Percentiles rank a stretch among this genome's conserved stretches.
Evolutionary conservation across 1,284 basidiomycete genomes (phyloP).

Genomic region (Bondarzewia mesenterica): DNA sequence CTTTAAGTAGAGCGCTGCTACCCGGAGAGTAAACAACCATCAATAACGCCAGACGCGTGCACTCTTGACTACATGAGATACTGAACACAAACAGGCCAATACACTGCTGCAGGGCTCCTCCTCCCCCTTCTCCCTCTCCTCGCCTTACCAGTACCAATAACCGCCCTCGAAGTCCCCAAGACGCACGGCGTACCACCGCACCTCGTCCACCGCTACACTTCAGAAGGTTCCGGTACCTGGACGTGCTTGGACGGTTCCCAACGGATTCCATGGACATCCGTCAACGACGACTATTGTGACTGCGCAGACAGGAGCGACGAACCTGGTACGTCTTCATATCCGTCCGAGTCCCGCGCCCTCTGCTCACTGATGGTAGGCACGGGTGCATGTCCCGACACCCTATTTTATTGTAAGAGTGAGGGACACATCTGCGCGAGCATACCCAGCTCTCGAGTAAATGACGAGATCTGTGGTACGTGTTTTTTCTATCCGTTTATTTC

Average conservation of each 20-base stretch:
- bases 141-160: too few relatives aligned
- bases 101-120: neutral
- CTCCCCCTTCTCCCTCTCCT: neutral
- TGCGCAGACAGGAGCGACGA: conserved; percentile 92
- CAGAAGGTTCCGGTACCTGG: conserved; percentile 34
- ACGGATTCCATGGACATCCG: conserved; percentile 64
- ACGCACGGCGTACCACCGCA: neutral
- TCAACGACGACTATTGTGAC: conserved; percentile 96
- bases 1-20: too few relatives aligned
- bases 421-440: conserved; percentile 84
- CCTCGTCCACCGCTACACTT: neutral
- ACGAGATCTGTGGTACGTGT: conserved; percentile 88
- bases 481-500: neutral
- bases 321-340: conserved; percentile 47
- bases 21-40: conserved; percentile 1
- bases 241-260: conserved; percentile 67
- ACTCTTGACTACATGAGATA: neutral
- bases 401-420: conserved; percentile 84
- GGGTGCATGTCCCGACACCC: conserved; percentile 71
- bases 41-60: conserved; percentile 4
- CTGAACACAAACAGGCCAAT: neutral
- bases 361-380: conserved; percentile 50
- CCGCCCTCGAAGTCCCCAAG: neutral
- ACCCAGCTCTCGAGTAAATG: conserved; percentile 80
- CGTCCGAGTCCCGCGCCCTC: neutral